Evolutionary conservation across 768 basidiomycete genomes (phyloP), one percentile per base, ranked within the genome.

Genomic region (Hericium erinaceus): DNA sequence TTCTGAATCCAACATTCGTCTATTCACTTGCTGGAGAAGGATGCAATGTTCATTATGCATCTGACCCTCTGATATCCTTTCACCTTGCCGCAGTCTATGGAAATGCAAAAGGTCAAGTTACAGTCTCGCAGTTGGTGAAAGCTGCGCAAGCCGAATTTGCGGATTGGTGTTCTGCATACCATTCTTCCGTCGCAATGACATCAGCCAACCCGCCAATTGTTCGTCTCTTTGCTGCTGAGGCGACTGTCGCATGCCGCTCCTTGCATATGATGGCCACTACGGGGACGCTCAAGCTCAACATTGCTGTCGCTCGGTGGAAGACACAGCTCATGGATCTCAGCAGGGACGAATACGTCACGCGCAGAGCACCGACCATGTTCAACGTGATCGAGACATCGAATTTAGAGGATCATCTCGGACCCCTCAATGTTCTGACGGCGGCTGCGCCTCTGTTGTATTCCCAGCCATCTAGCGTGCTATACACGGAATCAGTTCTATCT

Each of bases 361-460:
- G 49, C 12, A 22, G 56, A 2, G 70, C 70, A 4, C 77, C 78
- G 1, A 38, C 65, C 9, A 49, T 57, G 2, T 81, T 80, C 61
- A 68, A 75, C 57, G 69, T 77, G 55, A 75, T 81, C 39, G 78
- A 81, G 38, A 75, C 79, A 0, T 80, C 79, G 18, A 80, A 80
- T 57, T 67, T 81, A 26, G 60, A 67, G 1, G 79, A 81, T 61
- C 77, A 77, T 60, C 28, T 76, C n/a, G 80, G 78, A 0, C 64
- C 79, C 11, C 58, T 80, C 18, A 81, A 80, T 54, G 55, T 80
- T 44, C 63, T 81, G 4, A 53, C 73, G 37, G 66, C 68, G 3
- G 62, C 73, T 0, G 56, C 70, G 1, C 78, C 78, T 1, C 62
- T 81, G 6, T 66, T 80, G 7, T 20, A 46, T 46, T 8, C 15